These are phyloP conservation scores for Jacaranda mimosifolia DNA, from an alignment of 257 asterid species.

Conservation along the genomic window DNA sequence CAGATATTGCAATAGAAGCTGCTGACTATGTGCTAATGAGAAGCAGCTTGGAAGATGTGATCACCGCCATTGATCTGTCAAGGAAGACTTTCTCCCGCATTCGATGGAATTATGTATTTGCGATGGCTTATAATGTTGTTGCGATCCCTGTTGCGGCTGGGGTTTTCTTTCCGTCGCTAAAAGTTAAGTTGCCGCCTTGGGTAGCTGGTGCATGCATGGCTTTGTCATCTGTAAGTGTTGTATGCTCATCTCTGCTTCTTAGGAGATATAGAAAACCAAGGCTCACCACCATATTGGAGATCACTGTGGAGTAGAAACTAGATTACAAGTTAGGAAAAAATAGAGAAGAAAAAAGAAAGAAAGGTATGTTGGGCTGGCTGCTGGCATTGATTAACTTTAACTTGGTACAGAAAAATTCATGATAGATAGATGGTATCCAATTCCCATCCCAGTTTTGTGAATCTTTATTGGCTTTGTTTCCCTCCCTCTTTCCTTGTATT, in stretches of 20 bases:
- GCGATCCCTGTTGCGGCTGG: constrained; percentile 80
- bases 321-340: neutral
- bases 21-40: constrained; percentile 75
- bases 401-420: too few relatives aligned
- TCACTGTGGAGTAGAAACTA: constrained; percentile 61
- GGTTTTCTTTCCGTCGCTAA: constrained; percentile 58
- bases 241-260: constrained; percentile 72
- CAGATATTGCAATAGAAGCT: constrained; percentile 78
- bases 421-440: neutral
- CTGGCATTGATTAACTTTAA: neutral
- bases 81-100: constrained; percentile 68
- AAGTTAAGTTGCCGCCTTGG: constrained; percentile 70
- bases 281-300: constrained; percentile 68
- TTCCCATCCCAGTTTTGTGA: neutral
- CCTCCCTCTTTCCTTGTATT: neutral
- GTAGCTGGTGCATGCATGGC: constrained; percentile 85
- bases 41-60: constrained; percentile 73
- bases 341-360: neutral
- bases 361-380: constrained; percentile 4
- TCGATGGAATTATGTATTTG: constrained; percentile 64
- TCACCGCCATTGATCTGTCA: constrained; percentile 73
- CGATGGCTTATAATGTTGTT: constrained; percentile 67
- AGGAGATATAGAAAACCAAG: constrained; percentile 69
- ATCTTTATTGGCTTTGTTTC: neutral
- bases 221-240: constrained; percentile 74